Percentiles rank a stretch among this genome's conserved stretches.
Evolutionary conservation across 495 filamentous ascomycete genomes (phyloP).

Genomic region (Penicillium silybi): DNA sequence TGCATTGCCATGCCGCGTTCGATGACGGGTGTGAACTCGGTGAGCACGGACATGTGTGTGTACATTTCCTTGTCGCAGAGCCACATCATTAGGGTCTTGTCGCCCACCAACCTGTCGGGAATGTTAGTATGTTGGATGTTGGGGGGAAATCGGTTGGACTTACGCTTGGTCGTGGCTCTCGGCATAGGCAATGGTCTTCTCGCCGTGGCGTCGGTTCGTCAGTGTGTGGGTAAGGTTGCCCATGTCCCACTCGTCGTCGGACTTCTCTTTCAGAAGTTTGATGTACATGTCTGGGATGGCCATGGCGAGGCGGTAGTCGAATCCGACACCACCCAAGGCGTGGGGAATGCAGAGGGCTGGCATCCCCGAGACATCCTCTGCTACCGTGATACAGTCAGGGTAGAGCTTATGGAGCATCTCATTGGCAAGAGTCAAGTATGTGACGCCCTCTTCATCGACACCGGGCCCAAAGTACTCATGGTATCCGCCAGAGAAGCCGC

Average conservation of each 20-base stretch:
- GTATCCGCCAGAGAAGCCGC: conserved; percentile 95
- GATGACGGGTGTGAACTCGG: conserved; percentile 82
- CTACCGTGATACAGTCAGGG: conserved; percentile 82
- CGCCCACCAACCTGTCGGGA: conserved; percentile 74
- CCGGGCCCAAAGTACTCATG: conserved; percentile 93
- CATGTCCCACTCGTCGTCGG: conserved; percentile 92
- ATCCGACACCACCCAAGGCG: conserved; percentile 84
- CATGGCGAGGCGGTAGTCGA: conserved; percentile 98
- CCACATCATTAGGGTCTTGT: conserved; percentile 96
- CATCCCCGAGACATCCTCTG: conserved; percentile 98
- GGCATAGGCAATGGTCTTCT: conserved; percentile 97
- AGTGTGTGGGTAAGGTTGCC: conserved; percentile 77
- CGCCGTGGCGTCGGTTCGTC: conserved; percentile 88
- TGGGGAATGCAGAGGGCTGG: conserved; percentile 86
- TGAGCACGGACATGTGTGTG: conserved; percentile 89
- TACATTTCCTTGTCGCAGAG: conserved; percentile 97
- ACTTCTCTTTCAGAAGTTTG: conserved; percentile 91
- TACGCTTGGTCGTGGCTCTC: conserved; percentile 99
- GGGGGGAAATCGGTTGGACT: conserved; percentile 30
- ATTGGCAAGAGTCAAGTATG: conserved; percentile 95
- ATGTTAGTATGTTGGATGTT: conserved; percentile 26
- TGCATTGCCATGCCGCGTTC: conserved; percentile 87
- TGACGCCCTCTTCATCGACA: conserved; percentile 94
- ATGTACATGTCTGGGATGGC: conserved; percentile 99
- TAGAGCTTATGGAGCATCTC: conserved; percentile 91